These are phyloP conservation scores for Colletotrichum gigasporum DNA, from an alignment of 2,329 filamentous ascomycete species.

Conservation along the genomic window DNA sequence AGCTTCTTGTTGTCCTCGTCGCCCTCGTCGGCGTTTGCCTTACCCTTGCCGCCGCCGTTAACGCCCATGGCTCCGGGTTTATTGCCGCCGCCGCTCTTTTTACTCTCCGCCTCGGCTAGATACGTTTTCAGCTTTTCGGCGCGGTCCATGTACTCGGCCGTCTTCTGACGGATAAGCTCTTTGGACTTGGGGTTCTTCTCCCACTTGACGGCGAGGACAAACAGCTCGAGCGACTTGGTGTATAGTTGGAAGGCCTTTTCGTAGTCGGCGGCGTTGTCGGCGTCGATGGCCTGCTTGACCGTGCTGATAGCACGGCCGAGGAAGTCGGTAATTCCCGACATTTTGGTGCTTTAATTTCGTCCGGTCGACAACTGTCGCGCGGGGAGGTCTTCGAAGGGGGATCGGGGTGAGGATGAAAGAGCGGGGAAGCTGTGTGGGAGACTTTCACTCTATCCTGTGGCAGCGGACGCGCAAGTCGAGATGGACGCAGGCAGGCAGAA, in stretches of 20 bases:
- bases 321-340: constrained; percentile 93
- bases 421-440: constrained; percentile 22
- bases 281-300: constrained; percentile 97
- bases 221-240: constrained; percentile 94
- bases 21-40: constrained; percentile 70
- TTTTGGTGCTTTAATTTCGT: constrained; percentile 52
- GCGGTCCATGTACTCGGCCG: constrained; percentile 96
- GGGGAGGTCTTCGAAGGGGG: not conserved
- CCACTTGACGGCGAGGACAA: constrained; percentile 99
- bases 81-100: constrained; percentile 74
- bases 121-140: constrained; percentile 98
- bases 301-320: constrained; percentile 95
- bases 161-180: constrained; percentile 96
- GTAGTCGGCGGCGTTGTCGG: constrained; percentile 95
- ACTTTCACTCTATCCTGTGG: not conserved
- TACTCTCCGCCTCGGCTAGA: constrained; percentile 77
- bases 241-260: constrained; percentile 97
- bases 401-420: constrained; percentile 18
- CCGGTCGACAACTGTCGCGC: not conserved
- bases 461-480: not conserved
- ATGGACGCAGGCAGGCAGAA: not conserved
- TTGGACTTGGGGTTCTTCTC: constrained; percentile 98
- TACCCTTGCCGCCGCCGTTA: constrained; percentile 68
- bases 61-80: constrained; percentile 73
- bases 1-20: constrained; percentile 97